Percentiles rank a stretch among this genome's conserved stretches.
phyloP scores from a whole-genome alignment of 2,329 filamentous ascomycete species.

The Botrytis cinerea region DNA sequence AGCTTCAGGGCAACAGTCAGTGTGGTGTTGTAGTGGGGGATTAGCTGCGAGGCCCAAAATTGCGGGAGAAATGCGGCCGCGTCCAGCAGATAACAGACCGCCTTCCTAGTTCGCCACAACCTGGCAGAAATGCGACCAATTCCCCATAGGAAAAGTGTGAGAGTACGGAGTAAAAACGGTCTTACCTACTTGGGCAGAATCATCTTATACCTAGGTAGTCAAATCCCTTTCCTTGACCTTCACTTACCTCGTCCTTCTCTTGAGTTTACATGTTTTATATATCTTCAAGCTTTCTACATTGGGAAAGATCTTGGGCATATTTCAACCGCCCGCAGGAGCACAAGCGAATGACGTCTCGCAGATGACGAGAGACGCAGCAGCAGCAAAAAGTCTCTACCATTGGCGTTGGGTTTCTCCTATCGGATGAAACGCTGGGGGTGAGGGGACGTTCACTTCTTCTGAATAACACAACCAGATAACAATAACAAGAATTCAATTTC shows the following conservation, averaged over 20 bases:
- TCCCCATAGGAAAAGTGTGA: neutral
- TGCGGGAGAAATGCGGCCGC: neutral
- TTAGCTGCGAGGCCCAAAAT: neutral
- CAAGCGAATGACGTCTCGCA: neutral
- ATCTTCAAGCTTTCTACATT: neutral
- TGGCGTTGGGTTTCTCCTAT: neutral
- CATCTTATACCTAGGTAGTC: too few relatives aligned
- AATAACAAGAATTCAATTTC: neutral
- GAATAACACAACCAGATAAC: neutral
- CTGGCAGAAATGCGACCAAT: neutral
- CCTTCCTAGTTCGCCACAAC: neutral
- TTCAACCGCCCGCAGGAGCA: neutral
- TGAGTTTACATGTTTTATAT: neutral
- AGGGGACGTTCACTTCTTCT: neutral
- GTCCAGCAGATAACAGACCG: neutral
- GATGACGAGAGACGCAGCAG: neutral
- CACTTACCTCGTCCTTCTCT: neutral
- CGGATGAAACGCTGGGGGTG: neutral
- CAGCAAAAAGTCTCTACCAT: neutral
- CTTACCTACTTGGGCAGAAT: too few relatives aligned
- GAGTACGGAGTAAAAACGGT: too few relatives aligned
- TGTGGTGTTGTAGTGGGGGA: neutral
- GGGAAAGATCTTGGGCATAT: neutral
- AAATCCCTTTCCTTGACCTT: neutral
- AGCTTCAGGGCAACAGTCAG: conserved; percentile 7